phyloP scores from a whole-genome alignment of 805 yeast species.

The Metschnikowia matae region DNA sequence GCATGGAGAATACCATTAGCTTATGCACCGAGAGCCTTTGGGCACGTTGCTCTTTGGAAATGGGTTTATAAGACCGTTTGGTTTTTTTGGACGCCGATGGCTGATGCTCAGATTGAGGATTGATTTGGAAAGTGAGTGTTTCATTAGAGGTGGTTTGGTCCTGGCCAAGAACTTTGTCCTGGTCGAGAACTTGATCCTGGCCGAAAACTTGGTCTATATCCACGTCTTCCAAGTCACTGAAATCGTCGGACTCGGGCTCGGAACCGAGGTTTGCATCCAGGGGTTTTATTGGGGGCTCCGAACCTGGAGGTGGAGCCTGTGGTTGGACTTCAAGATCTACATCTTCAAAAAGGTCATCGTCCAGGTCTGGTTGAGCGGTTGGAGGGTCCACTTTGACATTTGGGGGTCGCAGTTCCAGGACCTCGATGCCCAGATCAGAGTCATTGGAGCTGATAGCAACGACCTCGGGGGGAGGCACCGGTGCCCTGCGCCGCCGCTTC shows the following conservation, averaged over 20 bases:
- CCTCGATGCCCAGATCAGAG: slow-evolving; percentile 10
- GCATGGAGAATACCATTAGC: slow-evolving; percentile 52
- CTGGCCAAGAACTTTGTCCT: slow-evolving; percentile 10
- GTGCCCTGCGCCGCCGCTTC: slow-evolving; percentile 9
- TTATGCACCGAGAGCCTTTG: slow-evolving; percentile 55
- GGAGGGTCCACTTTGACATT: no score
- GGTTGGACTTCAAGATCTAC: slow-evolving; percentile 19
- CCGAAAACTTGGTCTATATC: slow-evolving; percentile 18
- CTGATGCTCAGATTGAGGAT: neutral
- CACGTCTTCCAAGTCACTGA: slow-evolving; percentile 31
- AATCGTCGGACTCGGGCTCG: slow-evolving; percentile 31
- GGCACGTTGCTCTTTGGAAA: slow-evolving; percentile 53
- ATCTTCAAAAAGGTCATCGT: slow-evolving; percentile 6
- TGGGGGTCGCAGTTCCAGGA: no score
- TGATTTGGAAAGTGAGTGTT: slow-evolving; percentile 16
- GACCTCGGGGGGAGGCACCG: slow-evolving; percentile 3
- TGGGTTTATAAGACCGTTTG: slow-evolving; percentile 30
- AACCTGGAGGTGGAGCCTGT: neutral
- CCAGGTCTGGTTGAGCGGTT: no score
- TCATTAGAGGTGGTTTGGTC: slow-evolving; percentile 1
- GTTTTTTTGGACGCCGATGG: slow-evolving; percentile 16
- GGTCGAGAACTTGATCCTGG: neutral
- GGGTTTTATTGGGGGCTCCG: neutral
- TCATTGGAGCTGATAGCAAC: slow-evolving; percentile 8
- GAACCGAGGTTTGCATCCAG: neutral